Conservation (phyloP, 768 basidiomycete species). For the Boletus subparvulus region DNA sequence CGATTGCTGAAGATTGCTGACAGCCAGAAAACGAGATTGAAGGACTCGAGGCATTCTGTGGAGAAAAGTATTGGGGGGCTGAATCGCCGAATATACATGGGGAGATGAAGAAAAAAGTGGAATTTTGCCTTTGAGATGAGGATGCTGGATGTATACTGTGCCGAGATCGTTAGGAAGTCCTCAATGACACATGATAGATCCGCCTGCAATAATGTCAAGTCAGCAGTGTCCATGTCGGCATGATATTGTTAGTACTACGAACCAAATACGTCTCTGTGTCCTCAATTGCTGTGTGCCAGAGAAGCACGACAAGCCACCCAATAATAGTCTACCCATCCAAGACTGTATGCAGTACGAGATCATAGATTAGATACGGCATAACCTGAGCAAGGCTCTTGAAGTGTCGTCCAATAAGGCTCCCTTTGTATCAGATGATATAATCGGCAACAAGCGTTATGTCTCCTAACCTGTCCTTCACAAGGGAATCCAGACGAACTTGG, state of each 20-base stretch:
- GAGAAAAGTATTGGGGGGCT: slow-evolving; percentile 28
- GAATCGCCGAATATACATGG: slow-evolving; percentile 23
- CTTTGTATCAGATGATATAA: not conserved
- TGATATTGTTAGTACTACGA: too few species aligned
- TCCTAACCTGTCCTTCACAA: too few species aligned
- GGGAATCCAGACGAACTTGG: too few species aligned
- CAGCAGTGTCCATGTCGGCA: too few species aligned
- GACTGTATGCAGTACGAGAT: slow-evolving; percentile 24
- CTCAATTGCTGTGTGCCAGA: not conserved
- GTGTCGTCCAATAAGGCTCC: slow-evolving; percentile 33
- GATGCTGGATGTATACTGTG: too few species aligned
- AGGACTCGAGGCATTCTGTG: slow-evolving; percentile 29
- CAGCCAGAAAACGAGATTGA: slow-evolving; percentile 23
- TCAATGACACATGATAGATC: too few species aligned
- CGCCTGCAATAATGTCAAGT: too few species aligned
- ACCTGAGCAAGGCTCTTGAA: slow-evolving; percentile 35
- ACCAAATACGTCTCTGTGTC: not conserved
- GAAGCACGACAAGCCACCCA: not conserved
- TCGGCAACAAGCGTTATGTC: too few species aligned
- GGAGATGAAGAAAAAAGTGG: slow-evolving; percentile 30
- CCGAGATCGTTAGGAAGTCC: too few species aligned
- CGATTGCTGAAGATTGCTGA: too few species aligned
- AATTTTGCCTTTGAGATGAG: too few species aligned
- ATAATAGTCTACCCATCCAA: not conserved
- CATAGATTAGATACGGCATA: slow-evolving; percentile 32